These are phyloP conservation scores for Carallia pectinifolia DNA, from an alignment of 345 rosid genomes.

Conservation along the genomic window DNA sequence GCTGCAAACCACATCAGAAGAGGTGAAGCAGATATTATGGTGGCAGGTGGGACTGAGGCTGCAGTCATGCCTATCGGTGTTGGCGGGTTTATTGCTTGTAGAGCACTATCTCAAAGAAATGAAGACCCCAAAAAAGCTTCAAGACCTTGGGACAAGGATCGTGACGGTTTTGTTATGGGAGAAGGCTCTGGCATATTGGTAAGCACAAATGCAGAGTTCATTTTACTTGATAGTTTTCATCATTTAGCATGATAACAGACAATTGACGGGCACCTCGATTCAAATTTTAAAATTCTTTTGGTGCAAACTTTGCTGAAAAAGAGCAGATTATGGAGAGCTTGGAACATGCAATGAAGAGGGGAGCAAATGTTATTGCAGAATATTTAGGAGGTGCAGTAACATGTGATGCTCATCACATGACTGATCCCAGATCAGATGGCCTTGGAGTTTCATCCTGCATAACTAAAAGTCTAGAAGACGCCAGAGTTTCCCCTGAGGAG, in stretches of 20 bases:
- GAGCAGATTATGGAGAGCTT: constrained; percentile 66
- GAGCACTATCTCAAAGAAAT: constrained; percentile 61
- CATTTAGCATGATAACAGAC: not conserved
- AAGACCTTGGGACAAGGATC: constrained; percentile 66
- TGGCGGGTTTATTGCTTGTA: constrained; percentile 62
- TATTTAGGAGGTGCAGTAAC: constrained; percentile 65
- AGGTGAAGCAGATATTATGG: constrained; percentile 65
- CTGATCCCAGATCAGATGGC: constrained; percentile 60
- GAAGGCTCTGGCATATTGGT: constrained; percentile 69
- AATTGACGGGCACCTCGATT: not conserved
- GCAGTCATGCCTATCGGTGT: constrained; percentile 46
- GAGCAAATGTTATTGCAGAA: constrained; percentile 63
- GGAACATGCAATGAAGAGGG: constrained; percentile 65
- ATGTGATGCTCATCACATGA: constrained; percentile 73
- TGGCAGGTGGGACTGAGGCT: constrained; percentile 68
- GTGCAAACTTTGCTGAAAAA: not conserved
- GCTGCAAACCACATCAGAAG: constrained; percentile 65
- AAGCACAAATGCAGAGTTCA: constrained; percentile 2
- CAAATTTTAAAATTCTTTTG: not conserved
- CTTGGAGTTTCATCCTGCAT: constrained; percentile 67
- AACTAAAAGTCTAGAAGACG: constrained; percentile 54
- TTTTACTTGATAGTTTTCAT: not conserved
- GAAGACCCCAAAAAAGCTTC: constrained; percentile 53
- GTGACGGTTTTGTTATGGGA: constrained; percentile 72
- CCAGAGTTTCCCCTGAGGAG: constrained; percentile 72